phyloP scores from a whole-genome alignment of 306 rosid genomes.

The Astragalus membranaceus region DNA sequence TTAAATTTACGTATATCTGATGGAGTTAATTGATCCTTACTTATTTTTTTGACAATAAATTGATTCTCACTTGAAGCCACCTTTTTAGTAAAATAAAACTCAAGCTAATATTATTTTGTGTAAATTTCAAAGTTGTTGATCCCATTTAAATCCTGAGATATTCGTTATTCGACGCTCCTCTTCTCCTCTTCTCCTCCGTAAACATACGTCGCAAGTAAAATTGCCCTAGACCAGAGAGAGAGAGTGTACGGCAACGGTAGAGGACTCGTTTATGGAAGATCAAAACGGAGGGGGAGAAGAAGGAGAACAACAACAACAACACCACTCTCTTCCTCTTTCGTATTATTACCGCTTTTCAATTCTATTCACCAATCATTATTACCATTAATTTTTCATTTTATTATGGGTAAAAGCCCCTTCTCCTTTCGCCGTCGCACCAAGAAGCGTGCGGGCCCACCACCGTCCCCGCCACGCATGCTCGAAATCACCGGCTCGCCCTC shows the following conservation, averaged over 20 bases:
- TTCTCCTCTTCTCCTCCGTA: too few species aligned
- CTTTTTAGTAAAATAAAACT: too few species aligned
- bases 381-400: not conserved
- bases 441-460: slow-evolving; percentile 26
- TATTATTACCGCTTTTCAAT: not conserved
- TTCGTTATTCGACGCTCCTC: too few species aligned
- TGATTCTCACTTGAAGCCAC: too few species aligned
- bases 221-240: too few species aligned
- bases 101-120: too few species aligned
- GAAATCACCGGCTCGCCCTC: slow-evolving; percentile 10
- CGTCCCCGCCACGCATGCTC: not conserved
- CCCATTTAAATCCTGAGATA: too few species aligned
- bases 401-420: slow-evolving; percentile 60
- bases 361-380: not conserved
- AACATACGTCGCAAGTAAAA: too few species aligned
- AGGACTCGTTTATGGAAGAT: slow-evolving; percentile 23
- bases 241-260: not conserved
- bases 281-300: slow-evolving; percentile 12
- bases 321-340: not conserved
- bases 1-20: too few species aligned
- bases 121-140: too few species aligned
- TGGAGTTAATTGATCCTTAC: too few species aligned
- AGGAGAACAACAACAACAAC: not conserved
- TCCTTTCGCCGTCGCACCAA: slow-evolving; percentile 70
- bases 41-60: too few species aligned